These are phyloP conservation scores for Ascochyta clinopodiicola DNA, from an alignment of 2,329 filamentous ascomycete genomes.

Conservation along the genomic window DNA sequence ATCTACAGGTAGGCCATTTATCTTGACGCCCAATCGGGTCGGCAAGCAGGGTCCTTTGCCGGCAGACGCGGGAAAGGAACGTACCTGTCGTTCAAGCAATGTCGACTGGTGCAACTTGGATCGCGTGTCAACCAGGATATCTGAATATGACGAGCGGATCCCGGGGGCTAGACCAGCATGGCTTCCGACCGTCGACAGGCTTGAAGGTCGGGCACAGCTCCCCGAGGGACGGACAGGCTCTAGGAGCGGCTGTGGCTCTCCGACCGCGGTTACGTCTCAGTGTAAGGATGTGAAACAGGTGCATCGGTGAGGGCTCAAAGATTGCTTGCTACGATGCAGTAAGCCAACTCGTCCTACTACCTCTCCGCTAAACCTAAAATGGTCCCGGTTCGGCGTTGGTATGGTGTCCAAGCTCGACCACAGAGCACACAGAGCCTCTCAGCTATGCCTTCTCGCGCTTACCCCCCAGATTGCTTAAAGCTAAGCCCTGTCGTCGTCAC, in stretches of 20 bases:
- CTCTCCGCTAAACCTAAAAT: slow-evolving; percentile 27
- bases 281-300: slow-evolving; percentile 35
- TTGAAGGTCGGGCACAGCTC: slow-evolving; percentile 38
- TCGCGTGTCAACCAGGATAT: slow-evolving; percentile 41
- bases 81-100: slow-evolving; percentile 24
- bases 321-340: slow-evolving; percentile 32
- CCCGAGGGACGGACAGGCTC: slow-evolving; percentile 35
- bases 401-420: slow-evolving; percentile 31
- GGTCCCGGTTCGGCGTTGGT: slow-evolving; percentile 24
- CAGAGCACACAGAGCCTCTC: slow-evolving; percentile 37
- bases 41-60: slow-evolving; percentile 22
- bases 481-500: slow-evolving; percentile 20
- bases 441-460: slow-evolving; percentile 16
- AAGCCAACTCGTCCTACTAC: slow-evolving; percentile 39
- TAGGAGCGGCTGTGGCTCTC: slow-evolving; percentile 33
- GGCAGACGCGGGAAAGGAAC: slow-evolving; percentile 38
- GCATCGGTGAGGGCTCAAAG: slow-evolving; percentile 40
- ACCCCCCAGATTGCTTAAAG: slow-evolving; percentile 30
- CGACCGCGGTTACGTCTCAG: slow-evolving; percentile 26
- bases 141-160: slow-evolving; percentile 29
- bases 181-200: slow-evolving; percentile 34
- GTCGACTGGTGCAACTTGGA: slow-evolving; percentile 30
- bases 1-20: not conserved
- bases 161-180: slow-evolving; percentile 33
- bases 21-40: slow-evolving; percentile 14